Evolutionary conservation across 1,284 basidiomycete genomes (phyloP), one percentile per base, ranked within the genome.

Genomic region (Neotropicomus parvogracilis): DNA sequence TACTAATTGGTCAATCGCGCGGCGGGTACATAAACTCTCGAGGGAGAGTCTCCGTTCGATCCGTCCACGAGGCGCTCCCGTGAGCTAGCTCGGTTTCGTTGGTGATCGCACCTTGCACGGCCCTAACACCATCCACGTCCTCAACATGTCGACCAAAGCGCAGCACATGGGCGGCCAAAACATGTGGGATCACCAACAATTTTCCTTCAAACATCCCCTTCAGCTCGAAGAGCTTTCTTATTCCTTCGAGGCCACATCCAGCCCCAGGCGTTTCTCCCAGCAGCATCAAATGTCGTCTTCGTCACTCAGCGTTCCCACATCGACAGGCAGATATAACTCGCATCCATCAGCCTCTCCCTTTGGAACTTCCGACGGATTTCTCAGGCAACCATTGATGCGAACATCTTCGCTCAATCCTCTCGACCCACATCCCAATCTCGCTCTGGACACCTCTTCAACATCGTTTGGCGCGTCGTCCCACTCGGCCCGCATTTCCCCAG

Each of bases 151-250:
- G 11, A 56, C 52, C 0, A 57, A 58, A 37, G 49, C 61, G 0
- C 64, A 62, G 2, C 35, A 40, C n/a, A 40, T 53, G 37, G 44
- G 29, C 1, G 34, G 32, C 6, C 51, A 58, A 24, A 44, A 40
- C 33, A 14, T 48, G 7, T 68, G 66, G 66, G 49, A 54, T 33
- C 54, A 54, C 2, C 24, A 52, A 5, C 54, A 56, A 13, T 56
- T 53, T 45, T 1, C 51, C 4, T 40, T 54, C 40, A 50, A 45
- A 28, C 65, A 63, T 16, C 50, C 67, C 8, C 63, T 70, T 16
- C 74, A 75, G 50, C 66, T 73, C 31, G 71, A 76, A 51, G 71
- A 75, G 17, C 64, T 71, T 41, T 46, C 57, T 38, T 55, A 62
- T 58, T 13, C 56, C 44, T 12, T 53, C 37, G 47, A 56, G 27